A percentile compares a stretch with the other conserved stretches of the same genome.
Conservation (phyloP, 2,329 filamentous ascomycete species). For the Aspergillus brunneoviolaceus region DNA sequence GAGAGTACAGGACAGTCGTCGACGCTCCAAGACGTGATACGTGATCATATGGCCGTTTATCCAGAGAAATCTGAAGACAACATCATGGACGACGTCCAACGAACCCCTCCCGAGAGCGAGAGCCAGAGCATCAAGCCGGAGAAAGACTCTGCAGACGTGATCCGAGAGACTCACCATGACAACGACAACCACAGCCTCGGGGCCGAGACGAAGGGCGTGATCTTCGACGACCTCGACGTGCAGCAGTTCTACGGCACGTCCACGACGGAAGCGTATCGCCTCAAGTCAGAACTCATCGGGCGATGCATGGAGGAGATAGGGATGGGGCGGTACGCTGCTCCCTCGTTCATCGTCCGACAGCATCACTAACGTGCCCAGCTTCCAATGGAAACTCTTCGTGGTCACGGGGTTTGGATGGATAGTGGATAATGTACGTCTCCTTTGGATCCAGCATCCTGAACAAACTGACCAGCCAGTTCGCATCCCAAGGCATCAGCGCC, state of each 20-base stretch:
- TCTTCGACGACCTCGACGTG: conserved; percentile 30
- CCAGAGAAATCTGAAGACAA: too few relatives aligned
- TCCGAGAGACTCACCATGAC: too few relatives aligned
- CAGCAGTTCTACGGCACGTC: conserved; percentile 42
- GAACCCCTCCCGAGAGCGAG: too few relatives aligned
- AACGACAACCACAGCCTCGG: conserved; percentile 5
- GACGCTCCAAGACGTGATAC: too few relatives aligned
- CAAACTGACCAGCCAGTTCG: conserved; percentile 14
- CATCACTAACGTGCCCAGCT: conserved; percentile 17
- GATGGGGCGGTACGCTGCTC: conserved; percentile 30
- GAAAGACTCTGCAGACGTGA: too few relatives aligned
- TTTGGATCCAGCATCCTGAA: not conserved
- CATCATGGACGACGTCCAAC: too few relatives aligned
- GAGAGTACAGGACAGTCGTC: not conserved
- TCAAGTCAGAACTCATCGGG: conserved; percentile 32
- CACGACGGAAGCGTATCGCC: conserved; percentile 31
- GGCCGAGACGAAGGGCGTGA: conserved; percentile 17
- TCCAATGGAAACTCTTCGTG: conserved; percentile 62
- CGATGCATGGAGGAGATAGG: conserved; percentile 30
- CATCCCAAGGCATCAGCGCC: conserved; percentile 31
- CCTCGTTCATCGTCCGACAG: fast-evolving
- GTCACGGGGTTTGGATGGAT: conserved; percentile 71
- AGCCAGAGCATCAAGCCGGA: too few relatives aligned
- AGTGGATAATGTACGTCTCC: conserved; percentile 54
- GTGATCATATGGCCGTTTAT: too few relatives aligned